Evolutionary conservation across 73 alveolate species (phyloP), one percentile per base, ranked within the genome.

Genomic region (Stentor coeruleus): DNA sequence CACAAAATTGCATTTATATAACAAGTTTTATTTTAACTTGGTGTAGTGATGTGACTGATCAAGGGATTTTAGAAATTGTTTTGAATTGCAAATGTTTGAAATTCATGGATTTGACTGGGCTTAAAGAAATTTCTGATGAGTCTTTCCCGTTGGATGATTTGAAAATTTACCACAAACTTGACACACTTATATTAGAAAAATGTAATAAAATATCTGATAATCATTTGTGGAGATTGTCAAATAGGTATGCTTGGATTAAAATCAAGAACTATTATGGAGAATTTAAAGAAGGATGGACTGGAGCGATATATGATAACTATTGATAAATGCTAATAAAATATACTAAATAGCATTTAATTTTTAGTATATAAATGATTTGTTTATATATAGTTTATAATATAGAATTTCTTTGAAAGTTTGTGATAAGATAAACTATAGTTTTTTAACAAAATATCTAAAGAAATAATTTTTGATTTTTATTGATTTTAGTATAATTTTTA

Each of bases 211-310:
- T 66, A 20, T 20, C n/a, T 2, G 79, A 66, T 31, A 11, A 20
- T 14, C n/a, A 31, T 20, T 40, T 66, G 26, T 66, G 79, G 37
- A 31, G 33, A 33, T 66, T 66, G 37, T 20, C 40, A 20, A 0
- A 66, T 15, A 26, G 33, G 79, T 66, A 66, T 40, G 49, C 79
- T 20, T 26, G 37, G 37, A 66, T 66, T 31, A 66, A 66, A 33
- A 66, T 66, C n/a, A 66, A 66, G 79, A 66, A 66, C 79, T 66
- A 66, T 2, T 66, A 66, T 66, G 79, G 79, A 31, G 79, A 66
- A 40, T 66, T 66, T 2, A 66, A 66, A 66, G 79, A 66, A 31
- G 79, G 79, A 2, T 66, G 79, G 79, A 49, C 66, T 49, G 66
- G 66, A 49, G n/a, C n/a, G n/a, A n/a, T n/a, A n/a, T n/a, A n/a